Conservation (phyloP, 2,329 filamentous ascomycete genomes). For the Alternaria burnsii region DNA sequence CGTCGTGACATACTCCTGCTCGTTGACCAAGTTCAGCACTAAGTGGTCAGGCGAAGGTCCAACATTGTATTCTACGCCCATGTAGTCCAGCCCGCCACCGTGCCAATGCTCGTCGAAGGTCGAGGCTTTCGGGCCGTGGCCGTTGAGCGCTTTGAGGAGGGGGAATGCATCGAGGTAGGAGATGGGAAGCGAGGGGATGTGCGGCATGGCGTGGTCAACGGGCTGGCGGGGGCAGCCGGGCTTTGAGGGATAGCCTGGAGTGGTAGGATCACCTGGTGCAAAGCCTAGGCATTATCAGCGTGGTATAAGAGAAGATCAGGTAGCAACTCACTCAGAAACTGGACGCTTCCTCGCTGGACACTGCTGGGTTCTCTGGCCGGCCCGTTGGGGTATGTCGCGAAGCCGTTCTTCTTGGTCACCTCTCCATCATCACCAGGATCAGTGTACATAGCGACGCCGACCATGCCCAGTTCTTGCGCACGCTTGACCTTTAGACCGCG, state of each 20-base stretch:
- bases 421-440: constrained; percentile 90
- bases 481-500: constrained; percentile 91
- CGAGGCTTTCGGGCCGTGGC: constrained; percentile 79
- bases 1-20: constrained; percentile 60
- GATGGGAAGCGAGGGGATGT: constrained; percentile 89
- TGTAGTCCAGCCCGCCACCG: constrained; percentile 76
- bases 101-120: constrained; percentile 79
- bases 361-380: constrained; percentile 87
- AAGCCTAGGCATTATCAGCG: constrained; percentile 56
- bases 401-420: constrained; percentile 81
- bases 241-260: constrained; percentile 91
- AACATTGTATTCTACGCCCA: constrained; percentile 84
- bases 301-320: not conserved
- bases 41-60: constrained; percentile 79
- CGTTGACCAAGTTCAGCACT: constrained; percentile 60
- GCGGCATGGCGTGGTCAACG: constrained; percentile 74
- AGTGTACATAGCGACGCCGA: constrained; percentile 83
- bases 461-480: constrained; percentile 87
- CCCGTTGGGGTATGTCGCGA: constrained; percentile 81
- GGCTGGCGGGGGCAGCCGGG: constrained; percentile 82
- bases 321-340: constrained; percentile 60
- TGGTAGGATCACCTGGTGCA: constrained; percentile 80
- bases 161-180: constrained; percentile 88
- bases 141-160: constrained; percentile 88
- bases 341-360: constrained; percentile 86